Evolutionary conservation across 768 basidiomycete species (phyloP).

Genomic region (Chalciporus pseudorubinellus): DNA sequence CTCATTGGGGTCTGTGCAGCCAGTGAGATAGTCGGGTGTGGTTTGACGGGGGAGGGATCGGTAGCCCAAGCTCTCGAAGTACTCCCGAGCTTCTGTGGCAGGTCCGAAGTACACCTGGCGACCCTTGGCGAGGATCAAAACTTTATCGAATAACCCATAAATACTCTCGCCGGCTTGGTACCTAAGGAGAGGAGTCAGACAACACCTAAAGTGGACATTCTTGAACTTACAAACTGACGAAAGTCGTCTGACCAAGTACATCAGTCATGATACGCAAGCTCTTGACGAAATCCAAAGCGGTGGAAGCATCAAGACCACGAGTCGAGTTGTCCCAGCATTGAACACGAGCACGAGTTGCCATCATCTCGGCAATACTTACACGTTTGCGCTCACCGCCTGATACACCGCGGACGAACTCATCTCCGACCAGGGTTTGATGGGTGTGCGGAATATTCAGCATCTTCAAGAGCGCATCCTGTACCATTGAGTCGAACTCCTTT

Average conservation of each 20-base stretch:
- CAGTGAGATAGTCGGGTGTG: conserved; percentile 58
- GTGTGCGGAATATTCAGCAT: background rate
- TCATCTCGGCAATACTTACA: conserved; percentile 73
- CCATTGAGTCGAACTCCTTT: background rate
- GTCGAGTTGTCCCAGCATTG: conserved; percentile 79
- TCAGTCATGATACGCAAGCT: conserved; percentile 66
- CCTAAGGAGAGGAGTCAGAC: too few relatives aligned
- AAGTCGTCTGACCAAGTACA: conserved; percentile 49
- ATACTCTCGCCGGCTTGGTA: conserved; percentile 80
- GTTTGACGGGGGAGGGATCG: conserved; percentile 54
- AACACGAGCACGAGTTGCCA: conserved; percentile 60
- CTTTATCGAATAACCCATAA: conserved; percentile 67
- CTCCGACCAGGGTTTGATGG: conserved; percentile 67
- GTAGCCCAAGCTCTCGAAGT: conserved; percentile 58
- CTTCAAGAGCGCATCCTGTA: background rate
- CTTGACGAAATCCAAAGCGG: conserved; percentile 70
- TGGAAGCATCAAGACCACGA: conserved; percentile 63
- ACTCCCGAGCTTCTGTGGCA: conserved; percentile 46
- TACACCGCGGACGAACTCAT: conserved; percentile 72
- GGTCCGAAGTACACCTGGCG: conserved; percentile 57
- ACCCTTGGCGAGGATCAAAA: conserved; percentile 57
- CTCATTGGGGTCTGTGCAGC: conserved; percentile 25
- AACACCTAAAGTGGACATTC: too few relatives aligned
- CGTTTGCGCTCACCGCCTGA: conserved; percentile 80
- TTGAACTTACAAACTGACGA: conserved; percentile 56